Evolutionary conservation across 352 stramenopile genomes (phyloP).

Genomic region (Thraustochytrium striatum): DNA sequence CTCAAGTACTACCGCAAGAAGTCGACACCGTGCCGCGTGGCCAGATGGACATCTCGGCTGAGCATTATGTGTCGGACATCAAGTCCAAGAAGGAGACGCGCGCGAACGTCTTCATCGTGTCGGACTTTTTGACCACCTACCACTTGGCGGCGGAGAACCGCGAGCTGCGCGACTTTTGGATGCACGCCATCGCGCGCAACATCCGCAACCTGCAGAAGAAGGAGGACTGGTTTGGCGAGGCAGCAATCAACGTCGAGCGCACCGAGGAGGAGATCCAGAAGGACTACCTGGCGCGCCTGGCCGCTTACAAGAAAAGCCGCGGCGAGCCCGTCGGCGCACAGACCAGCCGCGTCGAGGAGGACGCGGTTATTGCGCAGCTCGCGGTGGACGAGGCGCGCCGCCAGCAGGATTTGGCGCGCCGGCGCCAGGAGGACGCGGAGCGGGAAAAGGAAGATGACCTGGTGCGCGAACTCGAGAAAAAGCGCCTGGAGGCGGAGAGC

Average conservation of each 20-base stretch:
- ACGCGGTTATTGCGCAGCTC: conserved; percentile 16
- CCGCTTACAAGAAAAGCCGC: conserved; percentile 14
- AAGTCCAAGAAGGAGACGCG: neutral
- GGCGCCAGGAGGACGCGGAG: neutral
- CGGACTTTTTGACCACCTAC: conserved; percentile 1
- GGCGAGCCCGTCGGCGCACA: conserved; percentile 6
- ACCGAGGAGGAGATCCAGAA: neutral
- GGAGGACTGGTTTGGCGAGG: conserved; percentile 36
- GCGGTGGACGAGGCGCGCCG: neutral
- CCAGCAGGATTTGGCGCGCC: neutral
- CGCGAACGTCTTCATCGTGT: conserved; percentile 1
- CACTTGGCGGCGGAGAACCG: neutral
- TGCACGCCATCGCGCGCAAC: conserved; percentile 21
- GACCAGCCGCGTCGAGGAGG: conserved; percentile 1
- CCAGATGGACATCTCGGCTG: neutral
- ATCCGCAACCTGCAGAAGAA: conserved; percentile 39
- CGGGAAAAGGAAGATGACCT: neutral
- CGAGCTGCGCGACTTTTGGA: conserved; percentile 36
- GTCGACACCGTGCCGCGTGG: neutral
- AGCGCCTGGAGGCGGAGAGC: neutral
- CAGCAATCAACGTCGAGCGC: neutral
- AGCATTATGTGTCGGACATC: conserved; percentile 30
- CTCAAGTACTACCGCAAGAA: conserved; percentile 44
- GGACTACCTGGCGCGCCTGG: neutral
- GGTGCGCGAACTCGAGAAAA: neutral